Base-by-base conservation (phyloP, 345 rosid genomes). In the Hibiscus trionum region DNA sequence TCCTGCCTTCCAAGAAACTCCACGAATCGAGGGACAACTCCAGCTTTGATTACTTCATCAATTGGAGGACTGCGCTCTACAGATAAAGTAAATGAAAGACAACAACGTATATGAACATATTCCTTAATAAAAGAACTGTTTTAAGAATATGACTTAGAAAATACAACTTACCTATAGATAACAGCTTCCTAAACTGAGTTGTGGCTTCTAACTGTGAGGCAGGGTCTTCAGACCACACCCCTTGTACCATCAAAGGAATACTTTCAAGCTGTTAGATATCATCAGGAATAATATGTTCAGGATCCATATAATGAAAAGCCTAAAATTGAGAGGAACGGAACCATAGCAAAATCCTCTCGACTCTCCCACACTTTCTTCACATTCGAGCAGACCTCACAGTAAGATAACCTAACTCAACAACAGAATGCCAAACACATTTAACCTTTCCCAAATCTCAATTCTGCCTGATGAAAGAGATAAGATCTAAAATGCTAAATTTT, bases 31-130 rank as follows among this genome's bases (percentile, higher is more conserved):
- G 96, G 91, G 42, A 91, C 79, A 72, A 90, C 96, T 72, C 90
- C 92, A 33, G 87, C 90, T 80, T 86, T 87, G 75, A 91, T 90
- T 49, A 91, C 96, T 81, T 91, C 96, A 77, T 90, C 93, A 63
- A 91, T 91, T 8, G 97, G 97, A 76, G 97, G 97, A 79, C 90
- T 82, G 16, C 93, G 90, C 79, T 91, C 95, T 91, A 78, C 63
- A 79, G 62, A 76, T 55, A 21, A 78, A 69, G 66, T 66, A 77
- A 31, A 61, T 19, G 58, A 64, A 65, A 58, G 50, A 57, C 39
- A 70, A 17, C 24, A 33, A 35, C 31, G 21, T 4, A 72, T 35
- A 52, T 4, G n/a, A 21, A 12, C 16, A 63, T 26, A 21, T 58
- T 62, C n/a, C 56, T 31, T 56, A 17, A 64, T 9, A 56, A 75